A percentile compares a stretch with the other conserved stretches of the same genome.
Evolutionary conservation across 1,284 basidiomycete genomes (phyloP).

Genomic region (Blastosporella zonata): DNA sequence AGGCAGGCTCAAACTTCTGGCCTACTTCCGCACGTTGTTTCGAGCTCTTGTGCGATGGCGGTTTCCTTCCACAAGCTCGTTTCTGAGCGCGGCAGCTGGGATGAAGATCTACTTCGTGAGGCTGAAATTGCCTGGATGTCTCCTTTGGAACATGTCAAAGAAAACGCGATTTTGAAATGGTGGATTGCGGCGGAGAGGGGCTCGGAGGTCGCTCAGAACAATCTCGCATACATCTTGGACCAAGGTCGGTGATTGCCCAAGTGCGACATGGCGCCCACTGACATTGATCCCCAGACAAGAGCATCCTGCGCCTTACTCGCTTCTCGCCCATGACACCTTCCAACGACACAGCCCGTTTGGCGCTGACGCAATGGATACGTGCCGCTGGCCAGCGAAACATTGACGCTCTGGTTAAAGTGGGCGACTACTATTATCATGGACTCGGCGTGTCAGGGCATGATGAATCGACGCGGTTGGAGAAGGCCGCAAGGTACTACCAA

Average conservation of each 20-base stretch:
- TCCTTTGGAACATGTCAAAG: slow-evolving; percentile 64
- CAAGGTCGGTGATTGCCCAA: slow-evolving; percentile 52
- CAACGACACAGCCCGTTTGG: slow-evolving; percentile 77
- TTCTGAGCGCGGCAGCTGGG: slow-evolving; percentile 86
- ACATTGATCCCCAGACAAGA: slow-evolving; percentile 54
- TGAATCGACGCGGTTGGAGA: slow-evolving; percentile 68
- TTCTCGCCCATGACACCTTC: slow-evolving; percentile 68
- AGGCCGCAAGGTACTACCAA: slow-evolving; percentile 92
- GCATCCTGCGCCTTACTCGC: slow-evolving; percentile 63
- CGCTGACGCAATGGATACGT: slow-evolving; percentile 91
- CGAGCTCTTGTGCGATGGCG: slow-evolving; percentile 78
- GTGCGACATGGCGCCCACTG: neutral
- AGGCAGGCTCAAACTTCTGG: slow-evolving; percentile 46
- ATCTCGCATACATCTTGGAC: slow-evolving; percentile 90
- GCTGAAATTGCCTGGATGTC: slow-evolving; percentile 80
- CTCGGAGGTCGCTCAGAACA: slow-evolving; percentile 92
- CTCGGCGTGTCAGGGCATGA: slow-evolving; percentile 70
- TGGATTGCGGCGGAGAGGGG: slow-evolving; percentile 94
- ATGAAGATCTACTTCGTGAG: slow-evolving; percentile 78
- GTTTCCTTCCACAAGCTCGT: slow-evolving; percentile 90
- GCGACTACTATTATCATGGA: slow-evolving; percentile 93
- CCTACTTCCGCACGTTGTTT: slow-evolving; percentile 45
- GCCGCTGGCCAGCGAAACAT: slow-evolving; percentile 93
- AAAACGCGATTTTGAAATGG: slow-evolving; percentile 86
- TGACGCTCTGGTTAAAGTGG: slow-evolving; percentile 95